Percentiles rank a stretch among this genome's conserved stretches.
phyloP scores from a whole-genome alignment of 1,284 basidiomycete genomes.

The Pascua sp. region DNA sequence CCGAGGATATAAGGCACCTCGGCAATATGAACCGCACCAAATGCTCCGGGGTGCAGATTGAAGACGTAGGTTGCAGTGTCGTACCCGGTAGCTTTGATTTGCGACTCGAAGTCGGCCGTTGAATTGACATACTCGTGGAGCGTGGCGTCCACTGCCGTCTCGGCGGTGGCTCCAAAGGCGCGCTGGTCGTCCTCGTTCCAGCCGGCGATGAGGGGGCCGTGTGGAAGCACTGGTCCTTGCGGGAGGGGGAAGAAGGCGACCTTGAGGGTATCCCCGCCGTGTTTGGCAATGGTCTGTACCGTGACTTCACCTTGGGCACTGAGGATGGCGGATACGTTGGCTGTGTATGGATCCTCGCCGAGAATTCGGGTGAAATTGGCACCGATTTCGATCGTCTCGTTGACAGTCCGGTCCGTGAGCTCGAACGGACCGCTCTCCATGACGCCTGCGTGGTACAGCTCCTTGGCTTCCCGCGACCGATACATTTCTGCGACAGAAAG shows the following conservation, averaged over 20 bases:
- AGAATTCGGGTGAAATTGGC: constrained; percentile 1
- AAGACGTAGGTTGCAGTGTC: not conserved
- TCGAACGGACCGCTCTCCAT: constrained; percentile 16
- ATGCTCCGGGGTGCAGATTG: not conserved
- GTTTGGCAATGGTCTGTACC: not conserved
- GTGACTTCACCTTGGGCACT: not conserved
- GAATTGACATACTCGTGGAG: constrained; percentile 1
- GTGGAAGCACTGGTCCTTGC: not conserved
- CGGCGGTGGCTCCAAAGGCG: not conserved
- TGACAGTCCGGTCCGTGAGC: not conserved
- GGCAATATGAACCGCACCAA: not conserved
- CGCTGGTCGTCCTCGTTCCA: not conserved
- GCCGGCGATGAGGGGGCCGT: not conserved
- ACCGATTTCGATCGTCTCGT: not conserved
- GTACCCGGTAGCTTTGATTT: not conserved
- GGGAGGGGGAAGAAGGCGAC: not conserved
- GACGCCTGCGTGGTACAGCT: constrained; percentile 43
- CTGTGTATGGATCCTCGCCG: not conserved
- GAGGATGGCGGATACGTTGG: too few species aligned
- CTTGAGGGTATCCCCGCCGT: not conserved
- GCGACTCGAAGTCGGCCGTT: not conserved
- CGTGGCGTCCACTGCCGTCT: not conserved
- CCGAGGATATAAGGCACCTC: not conserved
- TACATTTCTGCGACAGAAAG: constrained; percentile 36
- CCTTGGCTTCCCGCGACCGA: constrained; percentile 24